Percentiles rank a stretch among this genome's conserved stretches.
Conservation (phyloP, 495 filamentous ascomycete species). For the Astrothelium macrocarpum region DNA sequence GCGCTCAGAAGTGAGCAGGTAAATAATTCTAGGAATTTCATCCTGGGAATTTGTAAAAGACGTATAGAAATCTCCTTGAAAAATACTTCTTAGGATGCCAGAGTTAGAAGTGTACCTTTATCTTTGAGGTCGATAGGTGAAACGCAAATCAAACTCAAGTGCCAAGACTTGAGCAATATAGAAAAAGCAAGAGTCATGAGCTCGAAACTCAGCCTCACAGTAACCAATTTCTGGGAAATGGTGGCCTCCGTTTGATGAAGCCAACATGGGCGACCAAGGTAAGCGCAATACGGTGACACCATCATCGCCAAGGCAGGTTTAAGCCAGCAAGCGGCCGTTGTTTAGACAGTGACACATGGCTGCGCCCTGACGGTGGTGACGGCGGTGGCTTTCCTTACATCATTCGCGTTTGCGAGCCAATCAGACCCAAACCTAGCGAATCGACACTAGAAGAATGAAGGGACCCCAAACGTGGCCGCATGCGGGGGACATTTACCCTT, state of each 20-base stretch:
- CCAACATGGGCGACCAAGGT: background rate
- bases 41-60: background rate
- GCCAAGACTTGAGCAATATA: background rate
- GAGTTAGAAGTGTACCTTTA: background rate
- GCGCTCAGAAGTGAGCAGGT: slow-evolving; percentile 5
- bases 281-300: background rate
- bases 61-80: background rate
- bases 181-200: background rate
- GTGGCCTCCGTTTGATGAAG: background rate
- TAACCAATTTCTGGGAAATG: background rate
- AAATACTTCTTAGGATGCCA: background rate
- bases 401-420: too few species aligned
- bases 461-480: too few species aligned
- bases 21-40: slow-evolving; percentile 14
- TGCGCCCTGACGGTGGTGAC: background rate
- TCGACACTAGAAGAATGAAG: background rate
- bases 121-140: background rate
- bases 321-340: background rate
- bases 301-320: background rate
- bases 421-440: too few species aligned
- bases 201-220: background rate
- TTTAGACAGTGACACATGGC: background rate
- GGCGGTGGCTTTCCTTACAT: background rate
- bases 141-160: background rate
- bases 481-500: too few species aligned